Evolutionary conservation across 352 stramenopile genomes (phyloP).

Genomic region (Achlya hypogyna): DNA sequence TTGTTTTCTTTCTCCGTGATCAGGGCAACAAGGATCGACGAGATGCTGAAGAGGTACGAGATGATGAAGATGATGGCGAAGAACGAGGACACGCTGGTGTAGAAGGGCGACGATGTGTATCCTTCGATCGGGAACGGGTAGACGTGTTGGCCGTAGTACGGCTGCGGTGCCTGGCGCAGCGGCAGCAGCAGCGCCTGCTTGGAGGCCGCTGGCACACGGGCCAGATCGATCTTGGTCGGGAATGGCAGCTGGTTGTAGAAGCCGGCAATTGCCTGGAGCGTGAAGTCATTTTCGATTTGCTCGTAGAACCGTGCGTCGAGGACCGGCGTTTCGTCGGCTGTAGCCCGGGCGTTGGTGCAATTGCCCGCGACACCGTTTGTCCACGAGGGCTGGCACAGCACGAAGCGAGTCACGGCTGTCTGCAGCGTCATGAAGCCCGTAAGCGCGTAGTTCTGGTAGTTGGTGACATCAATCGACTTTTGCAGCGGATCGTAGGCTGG

Average conservation of each 20-base stretch:
- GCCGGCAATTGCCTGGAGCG: background rate
- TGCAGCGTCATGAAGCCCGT: constrained; percentile 61
- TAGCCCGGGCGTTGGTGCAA: constrained; percentile 31
- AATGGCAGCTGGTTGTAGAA: constrained; percentile 22
- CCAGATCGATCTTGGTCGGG: constrained; percentile 23
- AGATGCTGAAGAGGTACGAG: constrained; percentile 61
- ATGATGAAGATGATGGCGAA: constrained; percentile 66
- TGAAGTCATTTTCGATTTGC: constrained; percentile 23
- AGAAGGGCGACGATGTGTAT: constrained; percentile 27
- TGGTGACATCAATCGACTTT: constrained; percentile 30
- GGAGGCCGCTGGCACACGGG: constrained; percentile 1
- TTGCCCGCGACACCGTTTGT: constrained; percentile 26
- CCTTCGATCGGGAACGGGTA: constrained; percentile 20
- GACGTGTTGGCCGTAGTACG: constrained; percentile 11
- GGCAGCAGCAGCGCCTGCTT: constrained; percentile 5
- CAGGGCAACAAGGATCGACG: constrained; percentile 43
- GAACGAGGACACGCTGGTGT: constrained; percentile 27
- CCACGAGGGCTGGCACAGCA: constrained; percentile 47
- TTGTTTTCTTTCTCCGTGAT: constrained; percentile 70
- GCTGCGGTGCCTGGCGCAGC: constrained; percentile 21
- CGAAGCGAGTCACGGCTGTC: constrained; percentile 46
- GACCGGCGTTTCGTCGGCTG: constrained; percentile 21
- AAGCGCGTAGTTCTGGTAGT: constrained; percentile 33
- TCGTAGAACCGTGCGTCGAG: constrained; percentile 23
- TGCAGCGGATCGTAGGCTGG: constrained; percentile 40